Evolutionary conservation across 345 rosid species (phyloP).

Genomic region (Hevea brasiliensis): DNA sequence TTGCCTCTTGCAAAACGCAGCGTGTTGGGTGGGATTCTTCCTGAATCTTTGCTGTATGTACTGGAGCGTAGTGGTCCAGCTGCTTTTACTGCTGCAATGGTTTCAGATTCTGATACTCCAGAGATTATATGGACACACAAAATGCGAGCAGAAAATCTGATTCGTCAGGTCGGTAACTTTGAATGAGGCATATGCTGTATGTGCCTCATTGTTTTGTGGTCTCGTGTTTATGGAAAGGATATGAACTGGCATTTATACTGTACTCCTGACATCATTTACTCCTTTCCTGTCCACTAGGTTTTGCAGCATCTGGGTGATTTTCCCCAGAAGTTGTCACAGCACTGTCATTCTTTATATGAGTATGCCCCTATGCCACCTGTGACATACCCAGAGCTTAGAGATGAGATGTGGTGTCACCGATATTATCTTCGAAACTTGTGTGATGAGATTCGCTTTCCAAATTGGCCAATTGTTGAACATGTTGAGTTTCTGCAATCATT

Average conservation of each 20-base stretch:
- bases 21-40: constrained; percentile 98
- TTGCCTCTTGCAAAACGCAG: constrained; percentile 96
- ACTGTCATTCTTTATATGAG: constrained; percentile 88
- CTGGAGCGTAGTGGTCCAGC: constrained; percentile 95
- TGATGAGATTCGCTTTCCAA: constrained; percentile 91
- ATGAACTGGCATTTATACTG: constrained; percentile 12
- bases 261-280: not conserved
- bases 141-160: constrained; percentile 98
- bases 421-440: constrained; percentile 93
- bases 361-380: constrained; percentile 99
- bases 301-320: constrained; percentile 99
- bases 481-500: constrained; percentile 95
- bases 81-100: constrained; percentile 99
- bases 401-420: constrained; percentile 99
- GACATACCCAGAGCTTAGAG: constrained; percentile 95
- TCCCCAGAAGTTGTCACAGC: constrained; percentile 95
- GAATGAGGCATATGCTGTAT: constrained; percentile 2
- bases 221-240: not conserved
- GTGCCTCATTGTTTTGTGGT: constrained; percentile 8
- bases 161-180: constrained; percentile 65
- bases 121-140: constrained; percentile 99
- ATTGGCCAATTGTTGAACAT: constrained; percentile 98
- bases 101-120: constrained; percentile 98
- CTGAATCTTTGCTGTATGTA: constrained; percentile 93
- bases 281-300: constrained; percentile 51